Conservation (phyloP, 1,139 yeast genomes). For the Tardiomyces blankii region DNA sequence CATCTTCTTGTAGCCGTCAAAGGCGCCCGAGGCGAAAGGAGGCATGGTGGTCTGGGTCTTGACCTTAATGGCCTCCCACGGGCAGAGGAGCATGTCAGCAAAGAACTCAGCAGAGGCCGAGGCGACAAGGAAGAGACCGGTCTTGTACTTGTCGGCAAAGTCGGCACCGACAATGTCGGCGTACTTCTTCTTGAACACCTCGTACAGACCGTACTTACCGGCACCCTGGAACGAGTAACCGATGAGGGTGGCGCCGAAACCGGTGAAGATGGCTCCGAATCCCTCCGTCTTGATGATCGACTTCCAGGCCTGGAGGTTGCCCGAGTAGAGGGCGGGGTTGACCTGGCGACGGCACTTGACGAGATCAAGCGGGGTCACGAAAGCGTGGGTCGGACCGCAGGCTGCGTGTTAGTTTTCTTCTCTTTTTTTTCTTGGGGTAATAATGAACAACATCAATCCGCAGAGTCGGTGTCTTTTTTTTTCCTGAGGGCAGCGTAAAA, state of each 20-base stretch:
- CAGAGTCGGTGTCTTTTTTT: no score
- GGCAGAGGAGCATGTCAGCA: slow-evolving; percentile 73
- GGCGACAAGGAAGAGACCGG: slow-evolving; percentile 58
- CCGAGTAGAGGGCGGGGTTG: slow-evolving; percentile 45
- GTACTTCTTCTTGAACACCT: slow-evolving; percentile 59
- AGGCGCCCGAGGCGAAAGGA: slow-evolving; percentile 36
- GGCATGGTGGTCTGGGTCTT: slow-evolving; percentile 73
- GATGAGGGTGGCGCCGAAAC: slow-evolving; percentile 68
- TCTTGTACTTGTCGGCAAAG: slow-evolving; percentile 42
- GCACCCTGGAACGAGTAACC: slow-evolving; percentile 84
- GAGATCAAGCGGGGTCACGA: slow-evolving; percentile 67
- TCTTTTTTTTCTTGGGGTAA: not conserved
- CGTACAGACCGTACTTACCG: slow-evolving; percentile 79
- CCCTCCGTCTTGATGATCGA: slow-evolving; percentile 56
- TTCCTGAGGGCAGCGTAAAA: no score
- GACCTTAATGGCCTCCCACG: slow-evolving; percentile 76
- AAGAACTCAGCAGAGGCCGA: slow-evolving; percentile 76
- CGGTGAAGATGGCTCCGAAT: slow-evolving; percentile 52
- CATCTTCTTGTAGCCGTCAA: slow-evolving; percentile 50
- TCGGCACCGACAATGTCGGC: slow-evolving; percentile 48
- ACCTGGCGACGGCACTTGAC: slow-evolving; percentile 77
- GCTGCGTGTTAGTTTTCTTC: slow-evolving; percentile 26
- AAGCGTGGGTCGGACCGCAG: slow-evolving; percentile 77
- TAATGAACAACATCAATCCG: no score
- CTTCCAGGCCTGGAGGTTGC: slow-evolving; percentile 57